A percentile compares a stretch with the other conserved stretches of the same genome.
Evolutionary conservation across 2,329 filamentous ascomycete genomes (phyloP).

Genomic region (Nothophaeocryptopus gaeumannii): DNA sequence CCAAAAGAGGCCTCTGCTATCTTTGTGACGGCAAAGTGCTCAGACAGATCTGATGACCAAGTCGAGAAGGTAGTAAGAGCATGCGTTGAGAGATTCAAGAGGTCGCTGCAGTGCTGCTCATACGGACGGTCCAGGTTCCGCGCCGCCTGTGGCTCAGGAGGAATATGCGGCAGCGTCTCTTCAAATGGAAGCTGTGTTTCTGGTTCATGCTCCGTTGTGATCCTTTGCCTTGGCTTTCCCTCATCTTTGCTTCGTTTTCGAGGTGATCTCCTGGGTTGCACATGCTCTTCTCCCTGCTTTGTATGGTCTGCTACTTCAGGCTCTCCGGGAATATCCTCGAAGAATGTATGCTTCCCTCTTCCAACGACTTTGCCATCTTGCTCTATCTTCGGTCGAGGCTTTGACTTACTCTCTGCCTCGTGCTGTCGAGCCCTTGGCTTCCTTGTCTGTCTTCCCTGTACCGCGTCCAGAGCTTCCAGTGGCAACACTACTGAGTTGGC

Average conservation of each 20-base stretch:
- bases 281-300: not conserved
- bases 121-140: conserved; percentile 14
- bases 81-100: conserved; percentile 33
- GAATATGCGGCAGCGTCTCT: too few relatives aligned
- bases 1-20: conserved; percentile 66
- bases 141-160: not conserved
- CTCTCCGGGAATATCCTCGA: conserved; percentile 4
- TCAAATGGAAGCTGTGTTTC: too few relatives aligned
- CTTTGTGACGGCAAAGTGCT: conserved; percentile 54
- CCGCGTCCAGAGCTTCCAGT: conserved; percentile 5
- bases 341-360: conserved; percentile 11
- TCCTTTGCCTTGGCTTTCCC: not conserved
- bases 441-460: conserved; percentile 3
- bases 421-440: conserved; percentile 8
- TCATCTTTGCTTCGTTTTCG: not conserved
- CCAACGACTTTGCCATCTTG: conserved; percentile 5
- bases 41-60: conserved; percentile 43
- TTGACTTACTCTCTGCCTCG: not conserved
- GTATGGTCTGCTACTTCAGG: not conserved
- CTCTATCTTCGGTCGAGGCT: conserved; percentile 5
- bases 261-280: conserved; percentile 1
- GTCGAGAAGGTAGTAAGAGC: conserved; percentile 37
- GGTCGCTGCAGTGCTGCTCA: conserved; percentile 26
- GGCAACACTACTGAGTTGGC: conserved; percentile 23
- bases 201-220: not conserved